Evolutionary conservation across 2,329 filamentous ascomycete species (phyloP).

Genomic region (Colletotrichum abscissum): DNA sequence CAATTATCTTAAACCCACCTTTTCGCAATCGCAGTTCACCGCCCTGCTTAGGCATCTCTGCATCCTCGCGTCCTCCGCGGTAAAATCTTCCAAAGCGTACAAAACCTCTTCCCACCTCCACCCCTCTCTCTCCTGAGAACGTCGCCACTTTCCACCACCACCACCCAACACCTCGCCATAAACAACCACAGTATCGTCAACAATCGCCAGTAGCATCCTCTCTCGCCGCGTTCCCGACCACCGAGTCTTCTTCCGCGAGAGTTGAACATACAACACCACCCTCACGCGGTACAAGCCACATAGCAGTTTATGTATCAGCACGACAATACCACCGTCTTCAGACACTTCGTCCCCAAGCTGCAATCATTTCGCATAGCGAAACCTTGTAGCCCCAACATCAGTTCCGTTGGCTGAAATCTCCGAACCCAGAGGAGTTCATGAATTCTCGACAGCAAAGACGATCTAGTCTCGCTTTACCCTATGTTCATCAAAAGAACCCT

Average conservation of each 20-base stretch:
- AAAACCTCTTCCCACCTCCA: background rate
- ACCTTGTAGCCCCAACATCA: conserved; percentile 89
- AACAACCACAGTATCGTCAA: conserved; percentile 4
- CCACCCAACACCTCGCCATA: background rate
- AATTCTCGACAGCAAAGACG: conserved; percentile 63
- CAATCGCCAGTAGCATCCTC: conserved; percentile 18
- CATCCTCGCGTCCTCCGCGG: conserved; percentile 2
- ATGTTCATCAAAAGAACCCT: conserved; percentile 66
- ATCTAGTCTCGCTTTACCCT: conserved; percentile 60
- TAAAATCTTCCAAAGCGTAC: conserved; percentile 2
- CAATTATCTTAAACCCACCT: conserved; percentile 1
- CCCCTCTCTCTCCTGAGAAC: background rate
- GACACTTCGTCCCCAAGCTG: conserved; percentile 95
- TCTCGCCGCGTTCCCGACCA: conserved; percentile 26
- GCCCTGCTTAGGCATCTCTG: conserved; percentile 20
- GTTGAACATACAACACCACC: conserved; percentile 32
- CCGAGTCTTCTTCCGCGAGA: conserved; percentile 31
- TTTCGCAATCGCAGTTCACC: conserved; percentile 5
- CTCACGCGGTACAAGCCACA: conserved; percentile 33
- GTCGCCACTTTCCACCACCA: background rate
- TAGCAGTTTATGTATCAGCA: conserved; percentile 97
- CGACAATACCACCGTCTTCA: conserved; percentile 89
- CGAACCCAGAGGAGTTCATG: conserved; percentile 64
- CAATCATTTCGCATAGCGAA: conserved; percentile 96
- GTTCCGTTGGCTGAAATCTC: conserved; percentile 87